Evolutionary conservation across 2,329 filamentous ascomycete species (phyloP), one percentile per base, ranked within the genome.

Genomic region (Aspergillus viridinutans): DNA sequence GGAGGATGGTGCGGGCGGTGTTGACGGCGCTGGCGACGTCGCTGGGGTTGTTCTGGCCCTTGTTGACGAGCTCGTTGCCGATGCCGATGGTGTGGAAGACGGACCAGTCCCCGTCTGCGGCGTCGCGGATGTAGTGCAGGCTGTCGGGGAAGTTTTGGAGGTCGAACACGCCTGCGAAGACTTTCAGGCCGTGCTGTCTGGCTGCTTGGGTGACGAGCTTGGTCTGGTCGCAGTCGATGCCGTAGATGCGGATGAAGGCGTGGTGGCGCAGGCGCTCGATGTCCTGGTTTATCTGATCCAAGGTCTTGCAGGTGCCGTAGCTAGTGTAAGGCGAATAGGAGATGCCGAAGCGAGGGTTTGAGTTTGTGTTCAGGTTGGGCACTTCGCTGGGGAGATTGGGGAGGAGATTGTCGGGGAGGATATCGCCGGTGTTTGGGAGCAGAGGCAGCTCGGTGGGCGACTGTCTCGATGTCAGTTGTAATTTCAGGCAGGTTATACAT

Each of bases 51-150:
- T 79, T 81, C 40, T 78, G 72, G 43, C 85, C 84, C 52, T 80
- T 82, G 73, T 90, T 88, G 70, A 96, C 85, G 35, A 88, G 79
- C 73, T 96, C 91, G 69, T 96, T 96, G 60, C 90, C 91, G 45
- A 96, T 82, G 55, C 84, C 84, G 67, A 96, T 81, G 1, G 89
- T 88, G 68, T 89, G 81, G 60, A 95, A 82, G 14, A 78, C 70
- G 50, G 77, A 78, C 90, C 90, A 96, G 72, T 90, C 83, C 29
- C 81, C 79, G 5, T 77, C 74, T 45, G 89, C 79, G 14, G 82
- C 85, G 4, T 78, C 70, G 55, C 85, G 81, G 59, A 95, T 85
- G 29, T 76, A 78, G 9, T 80, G 63, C n/a, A 90, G 78, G 57
- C 90, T 85, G 1, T 75, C 61, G 14, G 78, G 72, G 17, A 89